phyloP scores from a whole-genome alignment of 306 rosid species.

The Cajanus cajan region DNA sequence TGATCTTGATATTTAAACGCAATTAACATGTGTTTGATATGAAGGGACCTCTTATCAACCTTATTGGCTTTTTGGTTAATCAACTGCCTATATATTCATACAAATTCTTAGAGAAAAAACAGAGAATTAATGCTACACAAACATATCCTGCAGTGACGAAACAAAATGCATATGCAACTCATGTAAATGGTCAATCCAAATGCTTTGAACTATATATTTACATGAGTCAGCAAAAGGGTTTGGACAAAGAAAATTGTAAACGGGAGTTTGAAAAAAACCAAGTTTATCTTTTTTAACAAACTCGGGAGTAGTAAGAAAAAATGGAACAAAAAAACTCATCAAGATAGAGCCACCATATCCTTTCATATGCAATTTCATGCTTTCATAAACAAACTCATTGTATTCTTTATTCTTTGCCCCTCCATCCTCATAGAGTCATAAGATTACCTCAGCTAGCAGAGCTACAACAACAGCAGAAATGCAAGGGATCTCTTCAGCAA shows the following conservation, averaged over 20 bases:
- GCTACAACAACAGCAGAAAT: slow-evolving; percentile 99
- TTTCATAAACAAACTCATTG: neutral
- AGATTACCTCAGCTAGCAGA: slow-evolving; percentile 86
- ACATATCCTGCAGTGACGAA: slow-evolving; percentile 1
- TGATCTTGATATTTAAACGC: neutral
- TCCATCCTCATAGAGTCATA: neutral
- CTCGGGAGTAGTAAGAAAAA: neutral
- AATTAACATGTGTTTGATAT: neutral
- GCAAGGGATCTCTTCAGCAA: slow-evolving; percentile 97
- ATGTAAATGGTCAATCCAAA: neutral
- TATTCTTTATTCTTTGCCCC: neutral
- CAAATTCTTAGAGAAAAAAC: neutral
- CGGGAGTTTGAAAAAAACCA: neutral
- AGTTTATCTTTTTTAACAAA: neutral
- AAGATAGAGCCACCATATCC: slow-evolving; percentile 5
- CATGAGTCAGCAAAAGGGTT: neutral
- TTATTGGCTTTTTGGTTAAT: neutral
- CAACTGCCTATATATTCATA: neutral
- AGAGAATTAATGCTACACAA: neutral
- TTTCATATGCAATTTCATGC: neutral
- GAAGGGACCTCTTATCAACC: neutral
- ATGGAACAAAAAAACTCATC: neutral
- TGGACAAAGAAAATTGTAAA: neutral
- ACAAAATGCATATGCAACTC: neutral
- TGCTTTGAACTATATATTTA: neutral